Evolutionary conservation across 306 rosid genomes (phyloP), one percentile per base, ranked within the genome.

Genomic region (Rubus idaeus): DNA sequence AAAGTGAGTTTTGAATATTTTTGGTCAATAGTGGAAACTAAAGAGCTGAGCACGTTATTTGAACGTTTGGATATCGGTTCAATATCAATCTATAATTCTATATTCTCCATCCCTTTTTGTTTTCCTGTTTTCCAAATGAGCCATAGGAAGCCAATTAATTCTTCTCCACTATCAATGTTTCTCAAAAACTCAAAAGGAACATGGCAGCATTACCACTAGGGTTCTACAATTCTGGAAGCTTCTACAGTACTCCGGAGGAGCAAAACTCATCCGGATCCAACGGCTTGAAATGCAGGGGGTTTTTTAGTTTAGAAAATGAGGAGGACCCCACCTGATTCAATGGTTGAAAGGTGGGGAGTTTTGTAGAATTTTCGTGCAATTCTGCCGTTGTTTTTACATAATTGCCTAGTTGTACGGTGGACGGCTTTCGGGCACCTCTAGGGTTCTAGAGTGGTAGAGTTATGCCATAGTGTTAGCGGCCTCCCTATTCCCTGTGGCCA

Each of bases 61-160:
- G 75, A 77, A 67, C 47, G n/a, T 76, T 10, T 65, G 30, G 39
- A 76, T 76, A 26, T 57, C 80, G 74, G 57, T 77, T 55, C 80
- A 55, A 77, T 55, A 35, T 35, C 8, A 30, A 30, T 30, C 1
- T 30, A 30, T 67, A 13, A 30, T 0, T 30, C 1, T 30, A 30
- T 67, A 13, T 21, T 49, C 4, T 42, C 46, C 57, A 58, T 40
- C 70, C 56, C 63, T 70, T 26, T 70, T 51, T 35, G n/a, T 35
- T 11, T 35, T 30, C 16, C n/a, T 3, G 35, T 57, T 62, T 62
- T 60, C 41, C 26, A 70, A 30, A 16, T 70, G 53, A 45, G 37
- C n/a, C 9, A 52, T 16, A 16, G 49, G 18, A 5, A 46, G 53
- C 10, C 37, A n/a, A 8, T 8, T 42, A 4, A 21, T 3, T 10